These are phyloP conservation scores for Isatis lusitanica DNA, from an alignment of 441 rosid genomes.

Conservation along the genomic window DNA sequence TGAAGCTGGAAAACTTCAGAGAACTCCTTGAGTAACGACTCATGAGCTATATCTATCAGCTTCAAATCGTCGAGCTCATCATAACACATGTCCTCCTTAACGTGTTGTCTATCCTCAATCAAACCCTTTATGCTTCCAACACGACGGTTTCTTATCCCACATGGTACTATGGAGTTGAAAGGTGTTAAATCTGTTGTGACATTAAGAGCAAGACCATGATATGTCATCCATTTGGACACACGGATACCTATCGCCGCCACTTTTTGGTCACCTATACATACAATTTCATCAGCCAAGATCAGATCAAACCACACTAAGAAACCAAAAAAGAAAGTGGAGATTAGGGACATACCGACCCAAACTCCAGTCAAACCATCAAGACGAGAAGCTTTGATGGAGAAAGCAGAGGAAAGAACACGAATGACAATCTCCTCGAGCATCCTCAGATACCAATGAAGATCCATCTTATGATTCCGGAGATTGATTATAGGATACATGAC, in stretches of 20 bases:
- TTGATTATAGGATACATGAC: constrained; percentile 85
- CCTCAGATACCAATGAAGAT: constrained; percentile 94
- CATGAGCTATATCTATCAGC: constrained; percentile 48
- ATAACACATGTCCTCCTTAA: too few relatives aligned
- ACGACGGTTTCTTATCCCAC: constrained; percentile 65
- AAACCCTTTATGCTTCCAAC: constrained; percentile 72
- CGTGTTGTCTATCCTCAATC: constrained; percentile 29
- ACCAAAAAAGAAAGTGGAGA: background rate
- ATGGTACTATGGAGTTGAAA: constrained; percentile 73
- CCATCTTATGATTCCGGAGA: constrained; percentile 88
- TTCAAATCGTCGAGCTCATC: constrained; percentile 34
- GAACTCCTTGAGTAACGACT: constrained; percentile 65
- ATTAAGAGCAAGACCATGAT: constrained; percentile 83
- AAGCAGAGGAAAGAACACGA: constrained; percentile 66
- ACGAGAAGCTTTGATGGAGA: constrained; percentile 72
- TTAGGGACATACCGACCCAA: constrained; percentile 68
- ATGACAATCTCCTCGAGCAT: constrained; percentile 81
- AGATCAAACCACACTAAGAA: background rate
- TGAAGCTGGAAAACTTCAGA: constrained; percentile 67
- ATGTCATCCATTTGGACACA: constrained; percentile 77
- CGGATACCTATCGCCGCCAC: constrained; percentile 81
- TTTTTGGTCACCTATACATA: too few relatives aligned
- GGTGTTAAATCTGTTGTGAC: constrained; percentile 79
- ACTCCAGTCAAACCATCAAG: constrained; percentile 80
- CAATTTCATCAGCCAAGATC: too few relatives aligned